A percentile compares a stretch with the other conserved stretches of the same genome.
phyloP scores from a whole-genome alignment of 768 basidiomycete genomes.

The Boletus vermiculosoides region DNA sequence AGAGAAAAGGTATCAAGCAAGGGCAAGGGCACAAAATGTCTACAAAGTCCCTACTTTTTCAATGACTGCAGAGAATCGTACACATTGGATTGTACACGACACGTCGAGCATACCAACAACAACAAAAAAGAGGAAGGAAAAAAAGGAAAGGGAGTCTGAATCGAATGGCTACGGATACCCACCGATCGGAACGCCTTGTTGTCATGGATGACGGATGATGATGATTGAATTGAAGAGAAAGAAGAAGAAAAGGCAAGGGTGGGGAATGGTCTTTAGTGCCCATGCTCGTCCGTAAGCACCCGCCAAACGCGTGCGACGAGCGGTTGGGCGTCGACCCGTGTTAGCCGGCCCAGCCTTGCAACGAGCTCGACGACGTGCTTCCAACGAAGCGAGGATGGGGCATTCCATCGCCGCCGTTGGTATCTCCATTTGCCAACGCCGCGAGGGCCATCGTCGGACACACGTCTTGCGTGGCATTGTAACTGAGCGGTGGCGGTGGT shows the following conservation, averaged over 20 bases:
- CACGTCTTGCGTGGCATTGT: conserved; percentile 10
- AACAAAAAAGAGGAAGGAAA: not conserved
- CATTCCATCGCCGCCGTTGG: conserved; percentile 5
- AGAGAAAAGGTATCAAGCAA: conserved; percentile 5
- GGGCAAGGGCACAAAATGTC: not conserved
- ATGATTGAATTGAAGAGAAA: not conserved
- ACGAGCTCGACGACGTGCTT: conserved; percentile 26
- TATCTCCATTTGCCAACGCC: not conserved
- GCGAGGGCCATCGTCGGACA: conserved; percentile 1
- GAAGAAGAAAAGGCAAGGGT: not conserved
- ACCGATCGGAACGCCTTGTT: not conserved
- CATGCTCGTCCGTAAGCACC: not conserved
- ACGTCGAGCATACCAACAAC: not conserved
- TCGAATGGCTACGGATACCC: too few species aligned
- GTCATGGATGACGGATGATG: not conserved
- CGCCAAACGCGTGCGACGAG: not conserved
- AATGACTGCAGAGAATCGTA: conserved; percentile 8
- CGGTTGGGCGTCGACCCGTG: not conserved
- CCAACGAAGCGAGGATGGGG: conserved; percentile 13
- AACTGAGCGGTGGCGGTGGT: conserved; percentile 8
- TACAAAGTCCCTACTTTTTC: conserved; percentile 18
- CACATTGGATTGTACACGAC: not conserved
- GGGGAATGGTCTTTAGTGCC: not conserved
- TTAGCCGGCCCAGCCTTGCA: conserved; percentile 32
- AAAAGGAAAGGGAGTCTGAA: not conserved